Conservation (phyloP, 306 rosid genomes). For the Betula pendula region DNA sequence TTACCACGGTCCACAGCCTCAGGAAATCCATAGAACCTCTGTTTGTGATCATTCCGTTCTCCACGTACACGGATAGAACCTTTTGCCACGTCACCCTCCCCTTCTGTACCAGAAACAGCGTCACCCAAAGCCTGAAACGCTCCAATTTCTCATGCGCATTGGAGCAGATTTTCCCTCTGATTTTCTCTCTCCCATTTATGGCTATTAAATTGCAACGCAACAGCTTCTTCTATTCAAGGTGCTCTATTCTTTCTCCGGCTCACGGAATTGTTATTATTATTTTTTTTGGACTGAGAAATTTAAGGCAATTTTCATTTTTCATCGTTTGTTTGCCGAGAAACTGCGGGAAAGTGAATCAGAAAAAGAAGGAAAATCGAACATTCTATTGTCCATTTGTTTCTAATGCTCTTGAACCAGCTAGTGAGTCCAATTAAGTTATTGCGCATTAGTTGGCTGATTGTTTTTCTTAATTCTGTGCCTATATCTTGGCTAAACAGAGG, state of each 20-base stretch:
- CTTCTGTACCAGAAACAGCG: not conserved
- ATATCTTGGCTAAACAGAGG: not conserved
- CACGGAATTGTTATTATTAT: not conserved
- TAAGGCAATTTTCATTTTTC: not conserved
- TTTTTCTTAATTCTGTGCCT: not conserved
- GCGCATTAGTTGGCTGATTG: not conserved
- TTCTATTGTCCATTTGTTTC: not conserved
- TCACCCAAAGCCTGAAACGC: not conserved
- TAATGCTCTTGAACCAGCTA: not conserved
- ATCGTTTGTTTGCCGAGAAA: conserved; percentile 28
- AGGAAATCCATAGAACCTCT: not conserved
- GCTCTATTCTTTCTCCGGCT: conserved; percentile 8
- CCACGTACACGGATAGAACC: conserved; percentile 51
- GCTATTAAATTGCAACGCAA: conserved; percentile 54
- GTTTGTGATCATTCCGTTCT: conserved; percentile 25
- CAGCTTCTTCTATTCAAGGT: conserved; percentile 67
- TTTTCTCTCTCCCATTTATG: conserved; percentile 40
- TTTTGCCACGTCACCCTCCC: conserved; percentile 36
- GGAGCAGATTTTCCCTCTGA: conserved; percentile 17
- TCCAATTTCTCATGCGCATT: conserved; percentile 11
- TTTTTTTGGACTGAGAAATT: not conserved
- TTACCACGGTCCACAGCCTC: no score
- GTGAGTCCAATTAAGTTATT: not conserved
- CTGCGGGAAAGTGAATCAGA: not conserved
- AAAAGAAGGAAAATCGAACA: not conserved